Conservation (phyloP, 495 filamentous ascomycete species). For the Extremus antarcticus region DNA sequence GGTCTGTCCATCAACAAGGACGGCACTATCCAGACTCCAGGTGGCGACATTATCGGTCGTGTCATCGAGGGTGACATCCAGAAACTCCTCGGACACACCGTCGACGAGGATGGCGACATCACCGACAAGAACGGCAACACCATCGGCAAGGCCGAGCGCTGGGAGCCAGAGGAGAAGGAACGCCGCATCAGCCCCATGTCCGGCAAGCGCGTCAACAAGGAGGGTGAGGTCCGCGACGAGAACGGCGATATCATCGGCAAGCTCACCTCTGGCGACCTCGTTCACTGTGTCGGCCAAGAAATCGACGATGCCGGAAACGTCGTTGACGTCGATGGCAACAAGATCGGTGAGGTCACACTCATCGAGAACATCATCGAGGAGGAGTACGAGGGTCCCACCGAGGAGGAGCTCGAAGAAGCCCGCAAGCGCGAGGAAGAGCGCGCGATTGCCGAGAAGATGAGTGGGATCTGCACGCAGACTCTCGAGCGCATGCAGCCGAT, state of each 20-base stretch:
- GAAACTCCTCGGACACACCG: slow-evolving; percentile 58
- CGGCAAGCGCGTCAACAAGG: slow-evolving; percentile 66
- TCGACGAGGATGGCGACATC: slow-evolving; percentile 78
- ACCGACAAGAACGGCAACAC: slow-evolving; percentile 72
- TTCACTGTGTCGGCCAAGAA: slow-evolving; percentile 59
- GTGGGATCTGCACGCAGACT: slow-evolving; percentile 60
- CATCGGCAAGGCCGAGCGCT: slow-evolving; percentile 71
- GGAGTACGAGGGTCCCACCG: slow-evolving; percentile 39
- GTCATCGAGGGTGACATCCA: slow-evolving; percentile 63
- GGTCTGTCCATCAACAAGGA: slow-evolving; percentile 63
- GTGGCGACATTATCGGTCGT: slow-evolving; percentile 60
- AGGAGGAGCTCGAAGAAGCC: slow-evolving; percentile 43
- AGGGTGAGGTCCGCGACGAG: slow-evolving; percentile 71
- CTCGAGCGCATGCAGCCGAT: slow-evolving; percentile 76
- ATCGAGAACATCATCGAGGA: slow-evolving; percentile 58
- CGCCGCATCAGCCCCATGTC: slow-evolving; percentile 57
- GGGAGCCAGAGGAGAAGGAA: slow-evolving; percentile 66
- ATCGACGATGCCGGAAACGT: slow-evolving; percentile 84
- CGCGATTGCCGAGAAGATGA: slow-evolving; percentile 70
- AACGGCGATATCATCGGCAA: slow-evolving; percentile 74
- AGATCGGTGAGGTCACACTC: slow-evolving; percentile 68
- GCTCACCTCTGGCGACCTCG: slow-evolving; percentile 62
- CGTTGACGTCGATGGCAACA: slow-evolving; percentile 68
- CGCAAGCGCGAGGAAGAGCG: slow-evolving; percentile 54
- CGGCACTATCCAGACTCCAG: slow-evolving; percentile 52